phyloP scores from a whole-genome alignment of 108 stramenopile species.

The Chaetoceros muelleri region DNA sequence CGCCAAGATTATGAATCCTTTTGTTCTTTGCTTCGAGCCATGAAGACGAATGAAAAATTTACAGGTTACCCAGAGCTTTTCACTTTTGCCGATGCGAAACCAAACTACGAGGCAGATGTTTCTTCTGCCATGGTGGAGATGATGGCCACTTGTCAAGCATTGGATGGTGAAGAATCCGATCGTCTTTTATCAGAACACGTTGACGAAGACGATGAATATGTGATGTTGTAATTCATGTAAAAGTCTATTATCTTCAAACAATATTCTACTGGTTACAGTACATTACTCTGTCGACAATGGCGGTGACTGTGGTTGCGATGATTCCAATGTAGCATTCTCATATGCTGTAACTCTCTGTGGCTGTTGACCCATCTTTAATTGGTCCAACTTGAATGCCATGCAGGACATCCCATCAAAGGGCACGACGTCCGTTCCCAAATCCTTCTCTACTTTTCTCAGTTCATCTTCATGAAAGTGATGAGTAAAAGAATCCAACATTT shows the following conservation, averaged over 20 bases:
- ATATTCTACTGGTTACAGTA: too few relatives aligned
- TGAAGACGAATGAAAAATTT: conserved; percentile 23
- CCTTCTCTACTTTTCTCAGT: conserved; percentile 15
- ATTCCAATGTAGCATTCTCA: too few relatives aligned
- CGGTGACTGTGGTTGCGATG: too few relatives aligned
- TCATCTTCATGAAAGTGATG: conserved; percentile 66
- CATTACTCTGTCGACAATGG: too few relatives aligned
- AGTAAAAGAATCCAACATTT: conserved; percentile 20
- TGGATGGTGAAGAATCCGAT: conserved; percentile 10
- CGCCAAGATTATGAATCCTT: conserved; percentile 47
- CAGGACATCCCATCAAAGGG: conserved; percentile 39
- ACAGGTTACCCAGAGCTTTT: conserved; percentile 47
- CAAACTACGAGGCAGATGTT: conserved; percentile 57
- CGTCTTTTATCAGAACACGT: too few relatives aligned
- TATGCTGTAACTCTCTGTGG: conserved; percentile 25
- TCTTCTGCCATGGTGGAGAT: conserved; percentile 42
- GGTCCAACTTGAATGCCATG: conserved; percentile 32
- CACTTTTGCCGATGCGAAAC: conserved; percentile 48
- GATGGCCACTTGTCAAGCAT: conserved; percentile 11
- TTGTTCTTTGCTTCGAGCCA: conserved; percentile 14
- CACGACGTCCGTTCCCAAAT: background rate
- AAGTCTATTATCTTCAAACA: too few relatives aligned
- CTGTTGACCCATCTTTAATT: conserved; percentile 25
- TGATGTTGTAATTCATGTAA: conserved; percentile 46
- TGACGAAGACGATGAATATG: conserved; percentile 44